Evolutionary conservation across 2,329 filamentous ascomycete species (phyloP).

Genomic region (Byssochlamys sp.): DNA sequence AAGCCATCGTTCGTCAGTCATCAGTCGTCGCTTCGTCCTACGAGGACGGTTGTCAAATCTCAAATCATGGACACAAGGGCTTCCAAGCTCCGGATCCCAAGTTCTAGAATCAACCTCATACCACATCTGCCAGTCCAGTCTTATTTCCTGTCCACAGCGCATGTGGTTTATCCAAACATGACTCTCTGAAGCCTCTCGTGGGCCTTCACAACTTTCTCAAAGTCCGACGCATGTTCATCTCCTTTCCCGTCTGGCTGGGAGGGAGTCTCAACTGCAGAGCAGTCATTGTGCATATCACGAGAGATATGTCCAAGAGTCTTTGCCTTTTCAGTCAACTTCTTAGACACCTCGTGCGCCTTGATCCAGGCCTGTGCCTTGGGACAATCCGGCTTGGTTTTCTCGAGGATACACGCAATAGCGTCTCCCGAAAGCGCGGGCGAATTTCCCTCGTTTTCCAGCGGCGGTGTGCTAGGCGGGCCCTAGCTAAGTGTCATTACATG

Average conservation of each 20-base stretch:
- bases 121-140: not conserved
- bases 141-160: not conserved
- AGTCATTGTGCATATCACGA: not conserved
- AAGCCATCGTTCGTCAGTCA: not conserved
- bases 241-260: not conserved
- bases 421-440: slow-evolving; percentile 7
- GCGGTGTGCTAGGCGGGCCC: not conserved
- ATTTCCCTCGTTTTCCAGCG: not conserved
- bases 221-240: not conserved
- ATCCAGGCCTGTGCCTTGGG: slow-evolving; percentile 13
- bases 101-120: not conserved
- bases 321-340: slow-evolving; percentile 1
- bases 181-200: slow-evolving; percentile 11
- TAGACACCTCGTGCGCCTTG: slow-evolving; percentile 8
- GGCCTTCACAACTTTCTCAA: slow-evolving; percentile 6
- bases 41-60: not conserved
- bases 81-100: not conserved
- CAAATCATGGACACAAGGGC: not conserved
- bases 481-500: not conserved
- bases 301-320: not conserved
- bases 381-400: slow-evolving; percentile 9
- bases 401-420: slow-evolving; percentile 12
- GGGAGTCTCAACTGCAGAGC: not conserved
- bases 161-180: not conserved
- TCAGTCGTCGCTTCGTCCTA: not conserved